Conservation (phyloP, 768 basidiomycete species). For the Tulasnella calospora region DNA sequence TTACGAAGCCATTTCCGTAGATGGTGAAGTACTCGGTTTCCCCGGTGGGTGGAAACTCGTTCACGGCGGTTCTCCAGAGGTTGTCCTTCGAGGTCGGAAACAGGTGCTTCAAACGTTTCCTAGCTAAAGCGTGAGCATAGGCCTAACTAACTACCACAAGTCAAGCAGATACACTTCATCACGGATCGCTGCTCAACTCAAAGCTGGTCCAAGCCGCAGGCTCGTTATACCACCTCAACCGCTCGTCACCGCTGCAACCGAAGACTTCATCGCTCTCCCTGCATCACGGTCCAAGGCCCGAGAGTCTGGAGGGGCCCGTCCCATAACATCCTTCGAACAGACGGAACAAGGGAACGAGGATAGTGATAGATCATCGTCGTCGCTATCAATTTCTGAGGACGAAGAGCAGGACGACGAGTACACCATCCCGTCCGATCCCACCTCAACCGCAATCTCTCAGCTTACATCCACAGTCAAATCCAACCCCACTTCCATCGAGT, state of each 20-base stretch:
- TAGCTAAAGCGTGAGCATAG: background rate
- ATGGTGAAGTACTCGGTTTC: conserved; percentile 62
- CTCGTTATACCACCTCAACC: conserved; percentile 12
- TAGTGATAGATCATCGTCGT: conserved; percentile 18
- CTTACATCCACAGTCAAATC: conserved; percentile 53
- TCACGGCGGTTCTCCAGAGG: conserved; percentile 1
- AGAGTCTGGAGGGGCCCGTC: background rate
- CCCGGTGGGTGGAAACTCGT: conserved; percentile 32
- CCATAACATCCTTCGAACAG: conserved; percentile 9
- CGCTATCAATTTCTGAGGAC: conserved; percentile 34
- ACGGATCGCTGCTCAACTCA: conserved; percentile 4
- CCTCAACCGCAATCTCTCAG: conserved; percentile 54
- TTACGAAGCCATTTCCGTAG: conserved; percentile 35
- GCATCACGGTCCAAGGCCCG: background rate
- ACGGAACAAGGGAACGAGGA: background rate
- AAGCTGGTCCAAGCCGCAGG: background rate
- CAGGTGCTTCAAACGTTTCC: background rate
- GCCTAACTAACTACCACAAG: background rate
- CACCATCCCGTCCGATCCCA: conserved; percentile 28
- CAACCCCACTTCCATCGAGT: conserved; percentile 50
- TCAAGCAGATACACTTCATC: conserved; percentile 10
- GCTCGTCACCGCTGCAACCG: background rate
- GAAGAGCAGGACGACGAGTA: conserved; percentile 32
- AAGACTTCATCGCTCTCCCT: background rate
- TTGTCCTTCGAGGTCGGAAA: background rate